Conservation (phyloP, 73 alveolate genomes). For the Effrenium voratum region DNA sequence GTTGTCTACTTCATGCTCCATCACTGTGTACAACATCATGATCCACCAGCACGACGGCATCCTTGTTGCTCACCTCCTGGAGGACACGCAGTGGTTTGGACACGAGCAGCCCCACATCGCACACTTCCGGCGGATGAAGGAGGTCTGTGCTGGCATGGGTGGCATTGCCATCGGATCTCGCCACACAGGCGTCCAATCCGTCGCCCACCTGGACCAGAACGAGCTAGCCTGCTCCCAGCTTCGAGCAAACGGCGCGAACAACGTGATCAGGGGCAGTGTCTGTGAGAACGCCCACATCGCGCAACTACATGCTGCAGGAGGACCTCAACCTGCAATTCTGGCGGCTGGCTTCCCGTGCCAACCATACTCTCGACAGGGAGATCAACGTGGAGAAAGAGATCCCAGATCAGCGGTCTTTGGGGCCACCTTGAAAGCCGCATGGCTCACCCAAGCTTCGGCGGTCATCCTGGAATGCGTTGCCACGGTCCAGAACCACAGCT, state of each 20-base stretch:
- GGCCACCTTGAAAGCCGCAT: neutral
- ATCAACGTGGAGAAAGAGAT: neutral
- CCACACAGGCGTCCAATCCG: neutral
- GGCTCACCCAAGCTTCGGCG: neutral
- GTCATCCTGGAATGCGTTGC: neutral
- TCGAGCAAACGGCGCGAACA: neutral
- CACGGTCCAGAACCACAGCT: neutral
- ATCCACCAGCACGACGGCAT: no score
- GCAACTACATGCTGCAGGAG: neutral
- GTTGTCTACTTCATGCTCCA: no score
- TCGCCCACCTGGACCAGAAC: neutral
- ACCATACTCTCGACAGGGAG: neutral
- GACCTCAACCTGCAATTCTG: neutral
- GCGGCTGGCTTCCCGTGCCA: conserved; percentile 33
- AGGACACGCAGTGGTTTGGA: no score
- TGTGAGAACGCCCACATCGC: no score
- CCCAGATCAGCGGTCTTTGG: neutral
- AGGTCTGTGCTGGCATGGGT: conserved; percentile 19
- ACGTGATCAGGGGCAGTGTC: neutral
- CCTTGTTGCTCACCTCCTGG: no score
- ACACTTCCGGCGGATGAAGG: neutral
- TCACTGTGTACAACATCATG: no score
- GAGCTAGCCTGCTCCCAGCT: neutral
- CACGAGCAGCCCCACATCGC: neutral
- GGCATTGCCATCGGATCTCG: neutral